phyloP scores from a whole-genome alignment of 2,329 filamentous ascomycete species.

The Alternaria sp. region DNA sequence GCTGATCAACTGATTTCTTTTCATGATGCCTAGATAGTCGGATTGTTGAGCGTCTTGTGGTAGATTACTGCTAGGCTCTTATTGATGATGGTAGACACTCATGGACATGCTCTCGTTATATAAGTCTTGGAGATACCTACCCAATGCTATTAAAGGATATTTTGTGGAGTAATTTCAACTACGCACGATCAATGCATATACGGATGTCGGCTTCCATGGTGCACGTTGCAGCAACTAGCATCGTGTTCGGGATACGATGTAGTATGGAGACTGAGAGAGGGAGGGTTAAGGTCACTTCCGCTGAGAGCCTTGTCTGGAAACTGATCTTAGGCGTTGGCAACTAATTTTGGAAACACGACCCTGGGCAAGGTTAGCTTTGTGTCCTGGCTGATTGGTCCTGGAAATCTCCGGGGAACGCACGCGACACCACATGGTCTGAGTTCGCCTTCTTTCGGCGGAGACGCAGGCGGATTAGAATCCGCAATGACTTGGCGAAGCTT shows the following conservation, averaged over 20 bases:
- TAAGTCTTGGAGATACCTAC: background rate
- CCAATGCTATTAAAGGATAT: background rate
- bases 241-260: conserved; percentile 2
- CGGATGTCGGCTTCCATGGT: background rate
- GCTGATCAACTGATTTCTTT: background rate
- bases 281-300: background rate
- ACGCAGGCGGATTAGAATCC: background rate
- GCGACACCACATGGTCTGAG: background rate
- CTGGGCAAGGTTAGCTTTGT: background rate
- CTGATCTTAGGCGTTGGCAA: background rate
- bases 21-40: background rate
- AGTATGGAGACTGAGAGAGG: background rate
- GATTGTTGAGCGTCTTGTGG: background rate
- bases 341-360: background rate
- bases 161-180: background rate
- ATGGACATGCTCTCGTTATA: background rate
- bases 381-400: conserved; percentile 1
- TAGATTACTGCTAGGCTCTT: background rate
- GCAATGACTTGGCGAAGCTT: background rate
- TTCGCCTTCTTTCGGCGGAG: background rate
- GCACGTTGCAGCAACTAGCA: background rate
- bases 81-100: background rate
- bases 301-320: background rate
- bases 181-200: background rate
- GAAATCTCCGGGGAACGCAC: background rate